phyloP scores from a whole-genome alignment of 441 rosid genomes.

The Bocquillonia castaneifolia region DNA sequence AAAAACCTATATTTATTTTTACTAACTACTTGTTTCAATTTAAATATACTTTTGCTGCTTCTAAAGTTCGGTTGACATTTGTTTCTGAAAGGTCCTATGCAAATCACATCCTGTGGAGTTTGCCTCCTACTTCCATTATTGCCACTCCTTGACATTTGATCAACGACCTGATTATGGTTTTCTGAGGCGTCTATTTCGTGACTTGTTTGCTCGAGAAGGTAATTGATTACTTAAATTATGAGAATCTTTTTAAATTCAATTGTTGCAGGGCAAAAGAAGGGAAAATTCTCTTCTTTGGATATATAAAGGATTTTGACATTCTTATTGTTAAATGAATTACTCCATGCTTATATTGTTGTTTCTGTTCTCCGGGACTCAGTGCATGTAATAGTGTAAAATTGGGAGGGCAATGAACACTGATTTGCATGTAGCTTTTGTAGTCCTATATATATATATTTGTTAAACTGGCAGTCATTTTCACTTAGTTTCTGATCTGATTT shows the following conservation, averaged over 20 bases:
- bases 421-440: not conserved
- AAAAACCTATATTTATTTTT: not conserved
- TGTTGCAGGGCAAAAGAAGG: not conserved
- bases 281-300: not conserved
- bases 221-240: not conserved
- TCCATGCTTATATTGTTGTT: not conserved
- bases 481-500: not conserved
- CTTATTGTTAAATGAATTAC: not conserved
- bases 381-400: not conserved
- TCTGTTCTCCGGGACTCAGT: not conserved
- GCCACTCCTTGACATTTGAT: conserved; percentile 76
- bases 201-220: conserved; percentile 75
- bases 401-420: not conserved
- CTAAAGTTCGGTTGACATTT: not conserved
- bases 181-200: conserved; percentile 75
- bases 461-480: not conserved
- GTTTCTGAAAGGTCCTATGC: conserved; percentile 60
- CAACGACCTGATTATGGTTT: conserved; percentile 87
- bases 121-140: conserved; percentile 77
- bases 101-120: conserved; percentile 83
- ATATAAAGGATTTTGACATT: not conserved
- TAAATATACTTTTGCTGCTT: not conserved
- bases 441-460: not conserved
- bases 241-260: not conserved
- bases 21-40: conserved; percentile 1